Evolutionary conservation across 805 yeast genomes (phyloP), one percentile per base, ranked within the genome.

Genomic region (Kuraishia ogatae): DNA sequence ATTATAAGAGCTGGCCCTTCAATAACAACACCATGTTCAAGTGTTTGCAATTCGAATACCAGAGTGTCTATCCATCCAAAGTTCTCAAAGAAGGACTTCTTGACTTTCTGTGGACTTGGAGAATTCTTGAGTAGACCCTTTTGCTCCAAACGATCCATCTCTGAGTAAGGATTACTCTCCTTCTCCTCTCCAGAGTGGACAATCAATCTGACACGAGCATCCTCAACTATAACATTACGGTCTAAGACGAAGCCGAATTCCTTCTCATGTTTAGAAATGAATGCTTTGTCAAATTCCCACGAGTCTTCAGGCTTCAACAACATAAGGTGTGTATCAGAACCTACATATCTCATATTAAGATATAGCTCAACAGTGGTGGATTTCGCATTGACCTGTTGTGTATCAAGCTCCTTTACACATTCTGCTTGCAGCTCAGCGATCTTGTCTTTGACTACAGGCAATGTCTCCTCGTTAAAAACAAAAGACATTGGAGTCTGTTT

Each of bases 311-410:
- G 65, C 21, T 63, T 67, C 15, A 67, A 68, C n/a, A 87, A 81
- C 87, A 91, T 86, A 58, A 92, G 71, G 48, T 87, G 84, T 2
- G 97, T 87, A 64, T 92, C 97, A n/a, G 96, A 86, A 8, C 97
- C 97, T 58, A 82, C 82, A 65, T 88, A 92, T 63, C 96, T 78
- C 76, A 91, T 72, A 65, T 91, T 91, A 58, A 91, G 71, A 61
- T 79, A 88, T 50, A 79, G 79, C 63, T 90, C 96, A 54, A 77
- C 73, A 70, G 74, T 23, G 47, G 57, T 54, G 13, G 57, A 57
- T 2, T 35, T 51, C n/a, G 54, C 54, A 29, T 56, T 57, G 35
- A 61, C 50, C 60, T 65, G 62, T 71, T 78, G 52, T 56, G 66
- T 47, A 58, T 48, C 56, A 64, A 75, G 53, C 65, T 74, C 50